phyloP scores from a whole-genome alignment of 2,329 filamentous ascomycete species.

The Tolypocladium tundrense region DNA sequence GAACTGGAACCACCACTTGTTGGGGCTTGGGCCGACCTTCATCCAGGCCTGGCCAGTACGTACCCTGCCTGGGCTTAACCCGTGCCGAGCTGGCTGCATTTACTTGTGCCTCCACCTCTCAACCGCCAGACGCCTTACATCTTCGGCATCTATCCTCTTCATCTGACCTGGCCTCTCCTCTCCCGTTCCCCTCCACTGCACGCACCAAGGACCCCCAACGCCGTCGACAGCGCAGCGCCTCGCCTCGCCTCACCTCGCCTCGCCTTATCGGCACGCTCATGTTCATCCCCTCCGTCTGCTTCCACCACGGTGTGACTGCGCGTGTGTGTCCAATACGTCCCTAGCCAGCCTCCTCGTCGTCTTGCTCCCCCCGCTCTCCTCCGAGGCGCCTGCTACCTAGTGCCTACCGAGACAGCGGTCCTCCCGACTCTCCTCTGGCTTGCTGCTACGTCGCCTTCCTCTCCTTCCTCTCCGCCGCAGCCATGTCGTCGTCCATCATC shows the following conservation, averaged over 20 bases:
- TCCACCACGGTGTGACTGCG: neutral
- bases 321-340: neutral
- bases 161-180: neutral
- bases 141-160: neutral
- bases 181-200: neutral
- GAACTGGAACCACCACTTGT: neutral
- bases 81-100: neutral
- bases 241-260: neutral
- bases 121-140: neutral
- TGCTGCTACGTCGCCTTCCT: neutral
- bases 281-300: neutral
- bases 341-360: neutral
- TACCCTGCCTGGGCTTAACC: neutral
- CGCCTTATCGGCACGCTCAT: neutral
- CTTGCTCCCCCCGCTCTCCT: neutral
- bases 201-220: neutral
- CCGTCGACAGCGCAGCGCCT: neutral
- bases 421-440: neutral
- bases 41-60: neutral
- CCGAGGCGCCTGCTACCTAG: neutral
- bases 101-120: neutral
- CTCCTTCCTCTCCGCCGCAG: conserved; percentile 9
- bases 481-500: conserved; percentile 59
- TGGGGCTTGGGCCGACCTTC: neutral
- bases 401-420: neutral